phyloP scores from a whole-genome alignment of 768 basidiomycete species.

The Agaricus subrufescens region DNA sequence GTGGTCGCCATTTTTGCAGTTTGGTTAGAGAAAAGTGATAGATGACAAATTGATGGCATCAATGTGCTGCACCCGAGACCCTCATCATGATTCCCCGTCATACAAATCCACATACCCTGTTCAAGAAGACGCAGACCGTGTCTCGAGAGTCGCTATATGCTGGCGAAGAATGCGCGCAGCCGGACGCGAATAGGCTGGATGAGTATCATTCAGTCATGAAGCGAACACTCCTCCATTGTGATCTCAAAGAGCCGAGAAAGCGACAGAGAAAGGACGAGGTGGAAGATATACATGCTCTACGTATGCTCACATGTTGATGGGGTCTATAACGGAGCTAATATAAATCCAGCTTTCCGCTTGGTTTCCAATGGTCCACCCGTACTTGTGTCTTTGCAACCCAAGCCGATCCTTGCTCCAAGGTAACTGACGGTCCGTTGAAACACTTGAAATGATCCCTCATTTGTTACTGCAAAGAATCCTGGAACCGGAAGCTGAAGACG shows the following conservation, averaged over 20 bases:
- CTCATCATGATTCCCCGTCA: slow-evolving; percentile 33
- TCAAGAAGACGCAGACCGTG: slow-evolving; percentile 24
- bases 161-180: slow-evolving; percentile 6
- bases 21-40: slow-evolving; percentile 2
- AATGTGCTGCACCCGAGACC: slow-evolving; percentile 5
- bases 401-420: slow-evolving; percentile 35
- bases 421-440: slow-evolving; percentile 12
- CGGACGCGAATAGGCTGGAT: slow-evolving; percentile 12
- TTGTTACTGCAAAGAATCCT: slow-evolving; percentile 28
- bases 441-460: neutral
- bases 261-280: slow-evolving; percentile 8
- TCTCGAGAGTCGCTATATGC: slow-evolving; percentile 30
- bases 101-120: slow-evolving; percentile 41
- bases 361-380: slow-evolving; percentile 36
- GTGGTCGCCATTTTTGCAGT: slow-evolving; percentile 1
- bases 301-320: slow-evolving; percentile 12
- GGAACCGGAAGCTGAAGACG: slow-evolving; percentile 49
- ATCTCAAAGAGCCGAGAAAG: neutral
- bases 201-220: slow-evolving; percentile 7
- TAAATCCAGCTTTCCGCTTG: slow-evolving; percentile 41
- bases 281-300: slow-evolving; percentile 5
- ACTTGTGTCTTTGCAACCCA: slow-evolving; percentile 38
- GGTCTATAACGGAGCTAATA: slow-evolving; percentile 6
- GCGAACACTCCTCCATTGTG: neutral
- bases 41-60: slow-evolving; percentile 9